Conservation (phyloP, 2,329 filamentous ascomycete species). For the Cladophialophora bantiana region DNA sequence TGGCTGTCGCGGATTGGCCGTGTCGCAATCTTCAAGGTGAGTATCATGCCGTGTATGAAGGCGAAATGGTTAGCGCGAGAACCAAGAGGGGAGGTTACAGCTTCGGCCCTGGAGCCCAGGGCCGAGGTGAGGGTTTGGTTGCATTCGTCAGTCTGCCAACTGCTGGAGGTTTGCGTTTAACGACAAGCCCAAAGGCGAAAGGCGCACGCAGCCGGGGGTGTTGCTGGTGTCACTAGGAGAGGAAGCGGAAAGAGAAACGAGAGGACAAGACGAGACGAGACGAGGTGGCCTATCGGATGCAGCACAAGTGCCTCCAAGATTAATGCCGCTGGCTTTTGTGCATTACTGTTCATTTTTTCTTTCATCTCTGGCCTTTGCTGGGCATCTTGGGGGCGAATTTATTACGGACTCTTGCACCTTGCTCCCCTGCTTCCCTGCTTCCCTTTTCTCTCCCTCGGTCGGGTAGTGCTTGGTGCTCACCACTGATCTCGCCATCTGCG, state of each 20-base stretch:
- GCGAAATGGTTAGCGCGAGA: slow-evolving; percentile 3
- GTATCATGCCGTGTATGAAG: background rate
- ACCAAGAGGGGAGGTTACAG: background rate
- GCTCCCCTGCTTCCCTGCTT: slow-evolving; percentile 8
- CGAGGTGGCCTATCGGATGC: slow-evolving; percentile 16
- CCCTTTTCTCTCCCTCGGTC: slow-evolving; percentile 10
- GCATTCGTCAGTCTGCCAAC: background rate
- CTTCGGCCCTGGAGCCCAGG: background rate
- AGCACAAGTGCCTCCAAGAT: slow-evolving; percentile 9
- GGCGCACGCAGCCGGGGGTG: background rate
- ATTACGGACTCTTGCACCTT: slow-evolving; percentile 9
- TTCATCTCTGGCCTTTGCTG: slow-evolving; percentile 4
- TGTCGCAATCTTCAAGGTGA: background rate
- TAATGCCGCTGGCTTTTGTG: slow-evolving; percentile 3
- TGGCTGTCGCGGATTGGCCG: background rate
- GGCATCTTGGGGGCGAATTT: slow-evolving; percentile 22
- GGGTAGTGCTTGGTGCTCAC: slow-evolving; percentile 14
- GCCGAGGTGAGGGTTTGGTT: slow-evolving; percentile 1
- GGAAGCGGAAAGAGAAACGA: slow-evolving; percentile 19
- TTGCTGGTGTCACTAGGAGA: background rate
- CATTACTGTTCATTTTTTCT: background rate
- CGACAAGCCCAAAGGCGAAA: background rate
- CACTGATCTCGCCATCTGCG: slow-evolving; percentile 20
- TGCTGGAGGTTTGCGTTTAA: background rate
- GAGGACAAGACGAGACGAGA: slow-evolving; percentile 6